Conservation (phyloP, 345 rosid genomes). For the Aurinia saxatilis region DNA sequence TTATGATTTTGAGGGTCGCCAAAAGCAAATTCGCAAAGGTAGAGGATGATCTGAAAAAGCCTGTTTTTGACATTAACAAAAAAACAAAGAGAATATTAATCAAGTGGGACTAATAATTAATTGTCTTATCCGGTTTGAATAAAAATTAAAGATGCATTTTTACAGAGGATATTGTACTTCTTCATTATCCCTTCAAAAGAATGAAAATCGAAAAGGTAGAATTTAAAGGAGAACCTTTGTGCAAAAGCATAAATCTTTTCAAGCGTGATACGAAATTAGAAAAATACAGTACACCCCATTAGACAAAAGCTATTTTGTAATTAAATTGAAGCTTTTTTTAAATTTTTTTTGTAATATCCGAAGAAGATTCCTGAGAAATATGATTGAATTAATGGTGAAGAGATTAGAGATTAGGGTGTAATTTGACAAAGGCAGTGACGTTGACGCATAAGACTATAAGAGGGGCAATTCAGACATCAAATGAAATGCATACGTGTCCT, state of each 20-base stretch:
- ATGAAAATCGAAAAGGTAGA: neutral
- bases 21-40: slow-evolving; percentile 70
- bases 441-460: slow-evolving; percentile 17
- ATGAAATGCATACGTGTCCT: slow-evolving; percentile 20
- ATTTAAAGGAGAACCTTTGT: neutral
- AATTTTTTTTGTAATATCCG: too few species aligned
- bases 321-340: too few species aligned
- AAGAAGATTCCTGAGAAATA: too few species aligned
- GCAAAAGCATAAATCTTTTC: slow-evolving; percentile 1
- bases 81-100: slow-evolving; percentile 17
- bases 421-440: neutral
- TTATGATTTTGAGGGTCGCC: slow-evolving; percentile 69
- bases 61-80: slow-evolving; percentile 35
- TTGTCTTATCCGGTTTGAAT: slow-evolving; percentile 5
- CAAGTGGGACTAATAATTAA: slow-evolving; percentile 15
- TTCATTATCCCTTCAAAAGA: slow-evolving; percentile 3
- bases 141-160: slow-evolving; percentile 5
- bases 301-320: too few species aligned
- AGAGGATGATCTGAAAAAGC: slow-evolving; percentile 93
- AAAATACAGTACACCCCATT: too few species aligned
- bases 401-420: too few species aligned
- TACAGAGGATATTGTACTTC: slow-evolving; percentile 28
- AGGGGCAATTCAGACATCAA: neutral
- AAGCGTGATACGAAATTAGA: slow-evolving; percentile 3
- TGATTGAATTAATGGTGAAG: too few species aligned